Evolutionary conservation across 208 protist species (phyloP), one percentile per base, ranked within the genome.

Genomic region (Endotrypanum monterogeii): DNA sequence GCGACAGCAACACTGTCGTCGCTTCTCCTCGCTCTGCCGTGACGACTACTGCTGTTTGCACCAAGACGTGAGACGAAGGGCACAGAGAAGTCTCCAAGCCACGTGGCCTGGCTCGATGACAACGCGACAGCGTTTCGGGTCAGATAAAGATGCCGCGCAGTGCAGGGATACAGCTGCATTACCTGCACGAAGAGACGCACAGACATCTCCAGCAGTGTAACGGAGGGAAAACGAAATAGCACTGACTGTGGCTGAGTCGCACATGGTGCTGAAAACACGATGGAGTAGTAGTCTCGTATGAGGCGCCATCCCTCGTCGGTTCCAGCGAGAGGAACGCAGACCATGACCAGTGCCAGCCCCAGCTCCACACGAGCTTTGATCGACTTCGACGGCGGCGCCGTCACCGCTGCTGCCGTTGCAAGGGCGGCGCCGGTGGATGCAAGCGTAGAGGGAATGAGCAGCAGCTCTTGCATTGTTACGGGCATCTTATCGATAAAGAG

Each of bases 401-500:
- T 30, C 72, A 37, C n/a, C 52, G 52, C 41, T 52, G 73, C 30
- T 11, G 58, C 12, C 28, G 56, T 16, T 3, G 32, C n/a, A 51
- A 23, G 41, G 16, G 28, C 50, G 35, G 67, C n/a, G 1, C 23
- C 3, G 52, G 32, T 14, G 54, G 46, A 23, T 35, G 25, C 35
- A 62, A 52, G 28, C 18, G 37, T 30, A 16, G 48, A 44, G 50
- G 52, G 35, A n/a, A 60, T 63, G 20, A 63, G 41, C 54, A 89
- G 58, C 32, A 95, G 65, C 75, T 93, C 87, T 4, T 71, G 80
- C 69, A 93, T 87, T 4, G 91, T 92, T 32, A 93, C 76, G 6
- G 91, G 91, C 48, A 93, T 79, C 67, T 84, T 83, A 0, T 74
- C 60, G 23, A 88, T 74, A 63, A 95, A 93, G 25, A 93, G 67